Evolutionary conservation across 1,284 basidiomycete species (phyloP).

Genomic region (Filobasidium uniguttulatum): DNA sequence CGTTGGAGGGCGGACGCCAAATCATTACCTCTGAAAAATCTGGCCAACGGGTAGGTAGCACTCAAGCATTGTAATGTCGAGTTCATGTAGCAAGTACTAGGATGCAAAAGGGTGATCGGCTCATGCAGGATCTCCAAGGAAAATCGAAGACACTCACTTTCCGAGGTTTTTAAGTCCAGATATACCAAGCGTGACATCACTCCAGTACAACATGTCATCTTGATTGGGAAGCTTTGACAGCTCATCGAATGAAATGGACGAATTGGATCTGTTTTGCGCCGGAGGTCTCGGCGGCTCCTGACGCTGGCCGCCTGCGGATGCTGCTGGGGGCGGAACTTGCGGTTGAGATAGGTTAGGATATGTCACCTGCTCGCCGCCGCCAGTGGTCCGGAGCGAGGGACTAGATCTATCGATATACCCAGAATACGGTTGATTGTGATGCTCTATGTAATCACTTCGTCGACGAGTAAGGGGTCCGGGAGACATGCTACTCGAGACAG

Average conservation of each 20-base stretch:
- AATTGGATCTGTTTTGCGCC: slow-evolving; percentile 20
- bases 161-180: slow-evolving; percentile 90
- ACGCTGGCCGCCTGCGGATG: slow-evolving; percentile 51
- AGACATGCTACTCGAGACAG: slow-evolving; percentile 57
- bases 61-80: slow-evolving; percentile 90
- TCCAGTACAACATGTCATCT: slow-evolving; percentile 55
- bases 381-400: slow-evolving; percentile 40
- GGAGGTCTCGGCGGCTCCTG: slow-evolving; percentile 52
- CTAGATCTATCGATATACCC: slow-evolving; percentile 30
- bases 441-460: slow-evolving; percentile 64
- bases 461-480: slow-evolving; percentile 52
- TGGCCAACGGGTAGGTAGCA: slow-evolving; percentile 76
- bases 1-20: slow-evolving; percentile 15
- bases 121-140: neutral
- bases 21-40: slow-evolving; percentile 84
- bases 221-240: slow-evolving; percentile 20
- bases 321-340: slow-evolving; percentile 50
- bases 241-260: slow-evolving; percentile 23
- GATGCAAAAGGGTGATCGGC: neutral
- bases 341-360: slow-evolving; percentile 50
- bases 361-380: slow-evolving; percentile 64
- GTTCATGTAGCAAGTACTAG: slow-evolving; percentile 92
- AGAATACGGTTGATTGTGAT: slow-evolving; percentile 55
- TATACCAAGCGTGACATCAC: slow-evolving; percentile 59
- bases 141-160: slow-evolving; percentile 42